Evolutionary conservation across 495 filamentous ascomycete genomes (phyloP).

Genomic region (Neurospora africana): DNA sequence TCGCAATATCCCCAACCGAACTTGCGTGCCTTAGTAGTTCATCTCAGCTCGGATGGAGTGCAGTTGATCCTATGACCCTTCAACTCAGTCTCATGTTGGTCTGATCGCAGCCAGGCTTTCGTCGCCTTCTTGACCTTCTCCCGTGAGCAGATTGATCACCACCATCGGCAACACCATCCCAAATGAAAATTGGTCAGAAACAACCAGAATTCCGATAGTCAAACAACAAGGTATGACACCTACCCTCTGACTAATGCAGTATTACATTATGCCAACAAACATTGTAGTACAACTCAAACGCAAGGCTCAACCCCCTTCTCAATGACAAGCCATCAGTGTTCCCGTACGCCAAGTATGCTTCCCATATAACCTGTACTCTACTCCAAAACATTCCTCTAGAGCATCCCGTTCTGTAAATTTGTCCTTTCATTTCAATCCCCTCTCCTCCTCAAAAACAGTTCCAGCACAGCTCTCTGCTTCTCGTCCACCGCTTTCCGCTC

Average conservation of each 20-base stretch:
- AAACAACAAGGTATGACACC: not conserved
- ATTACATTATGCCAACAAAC: not conserved
- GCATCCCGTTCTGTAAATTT: not conserved
- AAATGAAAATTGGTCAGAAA: not conserved
- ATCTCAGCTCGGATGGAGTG: not conserved
- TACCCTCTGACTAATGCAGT: not conserved
- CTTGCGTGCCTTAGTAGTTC: not conserved
- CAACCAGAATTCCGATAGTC: not conserved
- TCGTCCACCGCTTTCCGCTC: conserved; percentile 38
- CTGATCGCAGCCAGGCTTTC: not conserved
- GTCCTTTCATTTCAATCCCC: conserved; percentile 3
- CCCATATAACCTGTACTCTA: not conserved
- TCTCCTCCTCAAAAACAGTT: conserved; percentile 28
- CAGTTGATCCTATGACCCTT: not conserved
- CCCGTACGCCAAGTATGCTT: not conserved
- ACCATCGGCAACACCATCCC: not conserved
- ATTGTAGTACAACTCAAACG: not conserved
- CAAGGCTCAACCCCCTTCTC: not conserved
- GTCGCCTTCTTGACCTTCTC: not conserved
- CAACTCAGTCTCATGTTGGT: not conserved
- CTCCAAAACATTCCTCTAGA: not conserved
- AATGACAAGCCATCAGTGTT: not conserved
- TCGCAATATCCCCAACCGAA: not conserved
- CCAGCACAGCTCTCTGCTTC: conserved; percentile 27
- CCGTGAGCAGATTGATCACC: not conserved